Base-by-base conservation (phyloP, 192 early-diverging fungal genomes). In the Podila clonocystis region DNA sequence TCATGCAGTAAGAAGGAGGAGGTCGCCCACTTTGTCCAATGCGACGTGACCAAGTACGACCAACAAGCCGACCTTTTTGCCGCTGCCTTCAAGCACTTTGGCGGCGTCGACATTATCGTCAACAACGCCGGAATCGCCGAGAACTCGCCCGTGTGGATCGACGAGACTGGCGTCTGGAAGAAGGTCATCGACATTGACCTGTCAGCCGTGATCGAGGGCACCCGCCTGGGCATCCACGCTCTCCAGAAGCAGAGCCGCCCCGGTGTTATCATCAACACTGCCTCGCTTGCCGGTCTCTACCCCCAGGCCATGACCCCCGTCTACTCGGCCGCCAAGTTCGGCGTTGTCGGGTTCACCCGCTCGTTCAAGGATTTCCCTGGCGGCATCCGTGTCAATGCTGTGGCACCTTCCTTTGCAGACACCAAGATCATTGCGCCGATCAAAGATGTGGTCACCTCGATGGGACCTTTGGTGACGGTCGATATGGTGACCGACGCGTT, bases 281-380 rank as follows among this genome's bases (percentile, higher is more conserved):
- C 94, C 2, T 93, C 92, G 9, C 85, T 93, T 63, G 92, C 93
- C 48, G 94, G 92, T 1, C 83, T 92, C 26, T 84, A 84, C 62
- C 87, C 88, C 1, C 60, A 83, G n/a, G 71, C 85, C 22, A 77
- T 78, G 34, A 87, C 89, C 50, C 93, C 93, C 3, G 88, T 93
- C 9, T 96, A 96, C 76, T 88, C 88, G 9, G 93, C 93, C 0
- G 91, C 92, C 29, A 95, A 95, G 84, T 90, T 85, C 58, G 94
- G 90, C 19, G 89, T 95, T 15, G 88, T 88, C 19, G 87, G 88
- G 34, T 91, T 94, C 60, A 89, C 90, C 0, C 78, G 84, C 1
- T 87, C 86, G n/a, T 75, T 84, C 2, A 87, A 85, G 26, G 63
- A 87, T 36, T 79, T 82, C 4, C 41, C 26, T 31, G 49, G 87